Base-by-base conservation (phyloP, 2,329 filamentous ascomycete genomes). In the Fusarium phyllophilum region DNA sequence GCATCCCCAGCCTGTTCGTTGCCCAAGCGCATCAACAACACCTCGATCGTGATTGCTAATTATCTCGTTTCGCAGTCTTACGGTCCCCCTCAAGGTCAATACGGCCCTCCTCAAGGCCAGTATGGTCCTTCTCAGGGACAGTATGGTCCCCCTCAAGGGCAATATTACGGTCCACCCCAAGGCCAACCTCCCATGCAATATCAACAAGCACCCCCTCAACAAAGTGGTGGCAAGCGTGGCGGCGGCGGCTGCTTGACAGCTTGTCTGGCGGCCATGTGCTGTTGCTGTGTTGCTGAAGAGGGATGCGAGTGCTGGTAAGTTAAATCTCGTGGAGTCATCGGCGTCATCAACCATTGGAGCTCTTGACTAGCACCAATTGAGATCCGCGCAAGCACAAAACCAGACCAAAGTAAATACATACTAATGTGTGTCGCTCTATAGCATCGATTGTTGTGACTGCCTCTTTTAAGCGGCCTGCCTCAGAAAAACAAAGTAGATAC, bases 271-370 rank as follows among this genome's bases (percentile, higher is more conserved):
- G 81, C 83, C 22, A 75, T 88, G 61, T 88, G 86, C 81, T 87
- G 84, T 79, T 88, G 86, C 79, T 88, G 85, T 71, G 83, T 85
- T 61, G 81, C 83, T 48, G 86, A 88, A 63, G 86, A 87, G 73
- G 83, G 82, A 36, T 88, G 86, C 78, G 86, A 88, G 75, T 85
- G 84, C 73, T 88, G 86, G 84, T 83, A 82, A 55, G 75, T 74
- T 15, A 39, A 54, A 42, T 31, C 51, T n/a, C 48, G 26, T 61
- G 22, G 18, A 39, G 41, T 52, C 59, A 51, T 60, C 44, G 58
- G 51, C 49, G 49, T 57, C 38, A 46, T 72, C 57, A 63, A 58
- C 38, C 33, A 54, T 69, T 51, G 67, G 59, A 64, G 55, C 26
- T 52, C 31, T 33, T 51, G 34, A 39, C 42, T 41, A 42, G 54